Percentiles rank a stretch among this genome's conserved stretches.
Conservation (phyloP, 2,329 filamentous ascomycete species). For the Arthrobotrys pseudoclavata region DNA sequence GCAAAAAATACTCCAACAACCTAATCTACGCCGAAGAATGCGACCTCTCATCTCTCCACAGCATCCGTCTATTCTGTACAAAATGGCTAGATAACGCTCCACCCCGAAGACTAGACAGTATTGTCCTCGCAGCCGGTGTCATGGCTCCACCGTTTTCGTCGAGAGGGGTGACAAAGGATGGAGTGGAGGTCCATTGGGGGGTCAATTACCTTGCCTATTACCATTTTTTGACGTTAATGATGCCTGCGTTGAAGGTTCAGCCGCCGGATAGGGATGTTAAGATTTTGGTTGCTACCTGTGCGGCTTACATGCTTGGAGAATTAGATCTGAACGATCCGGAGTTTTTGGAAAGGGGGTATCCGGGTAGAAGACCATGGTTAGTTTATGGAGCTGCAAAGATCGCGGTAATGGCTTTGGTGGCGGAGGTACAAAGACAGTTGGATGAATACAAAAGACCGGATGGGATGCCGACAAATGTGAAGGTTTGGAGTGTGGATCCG, state of each 20-base stretch:
- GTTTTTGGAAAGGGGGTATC: conserved; percentile 67
- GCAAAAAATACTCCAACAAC: conserved; percentile 80
- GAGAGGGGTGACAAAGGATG: conserved; percentile 77
- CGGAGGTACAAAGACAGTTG: conserved; percentile 92
- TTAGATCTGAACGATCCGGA: conserved; percentile 66
- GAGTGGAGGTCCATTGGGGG: conserved; percentile 90
- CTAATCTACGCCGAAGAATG: conserved; percentile 96
- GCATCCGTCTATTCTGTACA: conserved; percentile 91
- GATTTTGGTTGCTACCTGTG: conserved; percentile 87
- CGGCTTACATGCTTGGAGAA: conserved; percentile 85
- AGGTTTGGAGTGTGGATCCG: conserved; percentile 88
- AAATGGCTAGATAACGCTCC: conserved; percentile 98
- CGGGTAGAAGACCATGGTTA: conserved; percentile 68
- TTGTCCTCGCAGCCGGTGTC: conserved; percentile 87
- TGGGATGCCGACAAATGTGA: conserved; percentile 81
- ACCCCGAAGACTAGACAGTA: conserved; percentile 87
- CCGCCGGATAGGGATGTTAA: conserved; percentile 94
- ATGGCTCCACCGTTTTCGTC: conserved; percentile 77
- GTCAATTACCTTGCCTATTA: conserved; percentile 97
- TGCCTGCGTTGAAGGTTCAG: conserved; percentile 88
- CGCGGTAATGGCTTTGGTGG: conserved; percentile 88
- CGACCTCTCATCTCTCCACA: conserved; percentile 88
- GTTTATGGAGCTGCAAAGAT: conserved; percentile 67
- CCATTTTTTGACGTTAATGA: conserved; percentile 90
- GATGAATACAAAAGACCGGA: conserved; percentile 87